Evolutionary conservation across 495 filamentous ascomycete genomes (phyloP).

Genomic region (Sporormia fimetaria): DNA sequence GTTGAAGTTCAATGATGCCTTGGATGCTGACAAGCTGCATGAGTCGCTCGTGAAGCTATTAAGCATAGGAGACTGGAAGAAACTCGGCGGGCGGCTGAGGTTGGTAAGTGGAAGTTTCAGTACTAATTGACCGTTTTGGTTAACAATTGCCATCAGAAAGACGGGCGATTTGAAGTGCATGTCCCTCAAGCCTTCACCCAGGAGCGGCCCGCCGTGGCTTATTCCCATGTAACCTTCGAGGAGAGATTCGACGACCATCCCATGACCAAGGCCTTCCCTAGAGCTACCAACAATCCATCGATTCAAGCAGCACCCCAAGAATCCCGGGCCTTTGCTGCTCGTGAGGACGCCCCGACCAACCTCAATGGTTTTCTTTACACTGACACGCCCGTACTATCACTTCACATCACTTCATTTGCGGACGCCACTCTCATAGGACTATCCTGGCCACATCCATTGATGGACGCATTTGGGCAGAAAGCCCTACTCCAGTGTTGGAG

Average conservation of each 20-base stretch:
- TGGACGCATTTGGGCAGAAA: slow-evolving; percentile 37
- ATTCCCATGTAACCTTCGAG: slow-evolving; percentile 1
- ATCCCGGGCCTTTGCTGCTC: slow-evolving; percentile 23
- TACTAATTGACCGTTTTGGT: neutral
- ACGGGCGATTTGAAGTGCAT: slow-evolving; percentile 10
- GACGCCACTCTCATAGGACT: slow-evolving; percentile 40
- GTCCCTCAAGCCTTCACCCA: slow-evolving; percentile 9
- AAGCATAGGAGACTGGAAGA: slow-evolving; percentile 14
- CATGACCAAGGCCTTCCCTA: slow-evolving; percentile 6
- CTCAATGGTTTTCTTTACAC: slow-evolving; percentile 35
- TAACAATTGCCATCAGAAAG: slow-evolving; percentile 1
- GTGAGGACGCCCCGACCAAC: slow-evolving; percentile 16
- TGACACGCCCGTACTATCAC: slow-evolving; percentile 36
- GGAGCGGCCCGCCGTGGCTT: slow-evolving; percentile 12
- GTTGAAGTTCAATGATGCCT: slow-evolving; percentile 10
- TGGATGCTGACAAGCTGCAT: slow-evolving; percentile 12
- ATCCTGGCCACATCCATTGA: slow-evolving; percentile 39
- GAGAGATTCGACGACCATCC: slow-evolving; percentile 9
- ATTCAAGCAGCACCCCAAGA: slow-evolving; percentile 29
- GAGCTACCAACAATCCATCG: slow-evolving; percentile 15
- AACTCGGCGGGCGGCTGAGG: slow-evolving; percentile 12
- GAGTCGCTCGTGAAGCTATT: slow-evolving; percentile 5
- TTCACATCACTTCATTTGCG: slow-evolving; percentile 40
- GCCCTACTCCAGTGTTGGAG: slow-evolving; percentile 31
- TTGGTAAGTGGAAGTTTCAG: neutral